phyloP scores from a whole-genome alignment of 2,329 filamentous ascomycete genomes.

The Metarhizium anisopliae region DNA sequence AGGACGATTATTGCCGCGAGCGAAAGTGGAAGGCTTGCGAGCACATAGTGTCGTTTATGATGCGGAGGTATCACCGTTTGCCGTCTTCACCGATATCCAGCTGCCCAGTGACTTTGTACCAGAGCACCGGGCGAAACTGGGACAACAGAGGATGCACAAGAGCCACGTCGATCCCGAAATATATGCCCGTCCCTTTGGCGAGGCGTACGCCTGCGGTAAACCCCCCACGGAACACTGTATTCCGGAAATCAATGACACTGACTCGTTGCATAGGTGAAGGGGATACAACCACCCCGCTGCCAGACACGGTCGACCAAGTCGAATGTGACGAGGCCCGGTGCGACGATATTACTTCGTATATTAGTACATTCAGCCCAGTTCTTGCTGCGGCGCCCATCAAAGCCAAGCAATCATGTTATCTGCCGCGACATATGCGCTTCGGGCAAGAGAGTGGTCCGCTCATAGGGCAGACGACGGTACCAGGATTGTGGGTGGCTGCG shows the following conservation, averaged over 20 bases:
- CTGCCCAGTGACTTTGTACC: conserved; percentile 57
- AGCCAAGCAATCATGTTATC: conserved; percentile 81
- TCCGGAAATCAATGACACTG: conserved; percentile 3
- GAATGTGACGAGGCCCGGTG: conserved; percentile 66
- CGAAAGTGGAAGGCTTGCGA: conserved; percentile 48
- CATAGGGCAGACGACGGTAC: conserved; percentile 64
- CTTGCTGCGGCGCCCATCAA: conserved; percentile 61
- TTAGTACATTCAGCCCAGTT: conserved; percentile 54
- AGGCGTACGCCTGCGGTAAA: conserved; percentile 84
- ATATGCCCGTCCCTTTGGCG: conserved; percentile 79
- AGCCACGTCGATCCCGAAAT: conserved; percentile 78
- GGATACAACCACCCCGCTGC: conserved; percentile 66
- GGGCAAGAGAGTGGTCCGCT: conserved; percentile 61
- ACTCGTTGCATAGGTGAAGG: conserved; percentile 50
- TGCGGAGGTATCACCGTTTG: conserved; percentile 60
- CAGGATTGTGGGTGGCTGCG: conserved; percentile 70
- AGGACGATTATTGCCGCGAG: conserved; percentile 44
- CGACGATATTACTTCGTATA: conserved; percentile 77
- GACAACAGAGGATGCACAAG: conserved; percentile 44
- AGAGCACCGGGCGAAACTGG: conserved; percentile 35
- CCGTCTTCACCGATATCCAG: conserved; percentile 78
- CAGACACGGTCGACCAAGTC: conserved; percentile 66
- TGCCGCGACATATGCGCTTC: conserved; percentile 63
- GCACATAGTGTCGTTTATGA: conserved; percentile 60
- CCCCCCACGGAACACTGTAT: not conserved